These are phyloP conservation scores for Pilaira anomala DNA, from an alignment of 192 early-diverging fungal species.

Conservation along the genomic window DNA sequence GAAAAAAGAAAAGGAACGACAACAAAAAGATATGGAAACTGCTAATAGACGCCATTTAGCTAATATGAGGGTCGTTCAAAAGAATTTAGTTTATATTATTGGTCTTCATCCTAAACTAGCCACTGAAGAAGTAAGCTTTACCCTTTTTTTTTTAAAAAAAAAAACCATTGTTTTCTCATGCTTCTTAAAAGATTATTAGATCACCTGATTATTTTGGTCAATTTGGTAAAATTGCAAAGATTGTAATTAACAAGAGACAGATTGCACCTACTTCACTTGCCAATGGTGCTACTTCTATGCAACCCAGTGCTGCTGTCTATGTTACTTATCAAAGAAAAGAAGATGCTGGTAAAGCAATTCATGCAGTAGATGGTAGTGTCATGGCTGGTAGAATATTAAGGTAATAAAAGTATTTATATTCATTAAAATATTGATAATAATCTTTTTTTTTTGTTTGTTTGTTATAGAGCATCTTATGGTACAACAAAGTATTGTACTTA, in stretches of 20 bases:
- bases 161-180: background rate
- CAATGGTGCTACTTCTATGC: constrained; percentile 34
- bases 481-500: constrained; percentile 99
- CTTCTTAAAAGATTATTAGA: constrained; percentile 60
- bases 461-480: constrained; percentile 84
- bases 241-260: constrained; percentile 82
- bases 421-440: too few species aligned
- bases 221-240: constrained; percentile 93
- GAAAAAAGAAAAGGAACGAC: constrained; percentile 82
- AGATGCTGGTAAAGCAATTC: constrained; percentile 89
- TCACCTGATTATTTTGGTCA: constrained; percentile 96
- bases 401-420: constrained; percentile 29
- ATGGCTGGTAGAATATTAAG: constrained; percentile 84
- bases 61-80: constrained; percentile 93
- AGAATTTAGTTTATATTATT: constrained; percentile 96
- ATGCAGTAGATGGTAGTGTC: constrained; percentile 89
- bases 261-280: constrained; percentile 42
- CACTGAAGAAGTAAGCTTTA: constrained; percentile 74
- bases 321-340: constrained; percentile 90
- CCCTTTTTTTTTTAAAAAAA: background rate
- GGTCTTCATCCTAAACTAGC: constrained; percentile 83
- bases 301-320: constrained; percentile 78
- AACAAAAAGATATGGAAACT: constrained; percentile 86
- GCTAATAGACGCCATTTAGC: constrained; percentile 74
- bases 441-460: constrained; percentile 1